Evolutionary conservation across 257 asterid genomes (phyloP).

Genomic region (Solanum paucissectum): DNA sequence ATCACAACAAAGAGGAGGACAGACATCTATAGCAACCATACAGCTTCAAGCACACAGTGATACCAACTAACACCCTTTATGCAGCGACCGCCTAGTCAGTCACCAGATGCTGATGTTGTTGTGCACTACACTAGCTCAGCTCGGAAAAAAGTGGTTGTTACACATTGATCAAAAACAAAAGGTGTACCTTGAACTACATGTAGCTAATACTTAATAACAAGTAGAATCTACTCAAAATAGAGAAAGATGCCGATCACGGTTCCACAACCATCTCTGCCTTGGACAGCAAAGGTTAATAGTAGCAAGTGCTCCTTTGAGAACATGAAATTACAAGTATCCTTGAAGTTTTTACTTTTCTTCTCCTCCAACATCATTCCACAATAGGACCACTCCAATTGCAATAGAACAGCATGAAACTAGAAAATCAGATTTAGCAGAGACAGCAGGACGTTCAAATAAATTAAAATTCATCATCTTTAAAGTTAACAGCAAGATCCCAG

Average conservation of each 20-base stretch:
- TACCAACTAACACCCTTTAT: not conserved
- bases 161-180: not conserved
- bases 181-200: not conserved
- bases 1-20: not conserved
- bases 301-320: not conserved
- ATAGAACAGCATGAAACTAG: not conserved
- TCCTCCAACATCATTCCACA: not conserved
- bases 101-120: not conserved
- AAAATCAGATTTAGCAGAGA: not conserved
- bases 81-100: not conserved
- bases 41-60: not conserved
- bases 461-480: slow-evolving; percentile 37
- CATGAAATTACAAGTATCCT: not conserved
- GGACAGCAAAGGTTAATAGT: not conserved
- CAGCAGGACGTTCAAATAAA: not conserved
- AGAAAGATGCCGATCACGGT: not conserved
- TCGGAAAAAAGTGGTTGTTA: not conserved
- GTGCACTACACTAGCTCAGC: not conserved
- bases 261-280: not conserved
- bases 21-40: not conserved
- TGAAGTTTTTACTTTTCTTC: not conserved
- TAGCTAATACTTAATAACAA: not conserved
- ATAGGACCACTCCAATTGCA: not conserved
- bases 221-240: not conserved
- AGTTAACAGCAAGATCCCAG: slow-evolving; percentile 91